Base-by-base conservation (phyloP, 306 rosid species). In the Trifolium fragiferum region DNA sequence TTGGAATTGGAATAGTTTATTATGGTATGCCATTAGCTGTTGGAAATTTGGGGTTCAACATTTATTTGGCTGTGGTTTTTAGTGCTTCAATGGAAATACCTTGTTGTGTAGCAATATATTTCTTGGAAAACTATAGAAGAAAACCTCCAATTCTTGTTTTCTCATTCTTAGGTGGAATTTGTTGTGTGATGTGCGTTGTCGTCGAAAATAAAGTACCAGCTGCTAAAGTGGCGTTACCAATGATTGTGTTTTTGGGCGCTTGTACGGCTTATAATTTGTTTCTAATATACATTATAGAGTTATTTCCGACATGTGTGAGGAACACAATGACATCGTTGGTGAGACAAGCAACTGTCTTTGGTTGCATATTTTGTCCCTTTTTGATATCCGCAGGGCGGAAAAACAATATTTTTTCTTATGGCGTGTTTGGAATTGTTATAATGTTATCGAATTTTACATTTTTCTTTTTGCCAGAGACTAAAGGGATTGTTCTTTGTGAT, bases 11-110 rank as follows among this genome's bases (percentile, higher is more conserved):
- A 27, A 77, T 79, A 82, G 84, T 82, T 37, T 82, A 82, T 38
- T 82, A 53, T n/a, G 89, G 89, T 9, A 85, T 85, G 86, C 84
- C 86, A 46, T 14, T 82, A 2, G 84, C 79, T 0, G 78, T 85
- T 8, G 86, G 86, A 6, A 82, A 76, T 23, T 68, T 85, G 15
- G 84, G 82, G 0, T 82, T 82, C 55, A 73, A 85, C 21, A 76
- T 79, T 18, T 85, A 85, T 53, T 23, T 82, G 0, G 78, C 73
- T 10, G 89, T 62, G 1, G 50, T 70, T 13, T 63, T 85, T 18
- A 82, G 70, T 72, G 86, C 86, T 11, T 72, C 66, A 7, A 46
- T 46, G 51, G 51, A 46, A 46, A 12, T 46, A 46, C 51, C 51
- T 12, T 12, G 5, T 4, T 46, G 16, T 16, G 10, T 68, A 0